A percentile compares a stretch with the other conserved stretches of the same genome.
Conservation (phyloP, 2,329 filamentous ascomycete genomes). For the Phialophora macrospora region DNA sequence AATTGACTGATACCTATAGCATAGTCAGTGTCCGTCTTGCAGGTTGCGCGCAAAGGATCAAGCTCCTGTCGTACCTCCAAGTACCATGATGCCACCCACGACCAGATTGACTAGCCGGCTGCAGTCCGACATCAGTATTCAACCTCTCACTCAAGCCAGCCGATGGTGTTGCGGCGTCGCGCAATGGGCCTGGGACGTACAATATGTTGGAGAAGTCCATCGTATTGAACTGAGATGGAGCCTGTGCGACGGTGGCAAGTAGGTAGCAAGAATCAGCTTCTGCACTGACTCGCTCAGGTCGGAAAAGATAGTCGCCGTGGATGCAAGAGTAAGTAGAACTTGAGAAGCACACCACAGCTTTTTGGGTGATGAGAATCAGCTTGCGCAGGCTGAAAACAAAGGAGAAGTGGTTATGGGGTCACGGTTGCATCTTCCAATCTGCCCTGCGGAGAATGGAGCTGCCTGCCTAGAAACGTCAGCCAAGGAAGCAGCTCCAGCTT, state of each 20-base stretch:
- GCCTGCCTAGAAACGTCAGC: slow-evolving; percentile 3
- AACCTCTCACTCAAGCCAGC: not conserved
- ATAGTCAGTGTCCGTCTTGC: slow-evolving; percentile 41
- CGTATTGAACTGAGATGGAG: slow-evolving; percentile 27
- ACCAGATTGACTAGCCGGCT: slow-evolving; percentile 95
- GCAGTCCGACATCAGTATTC: slow-evolving; percentile 31
- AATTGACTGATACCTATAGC: slow-evolving; percentile 51
- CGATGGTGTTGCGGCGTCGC: not conserved
- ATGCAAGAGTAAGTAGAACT: not conserved
- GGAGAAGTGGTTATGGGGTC: slow-evolving; percentile 19
- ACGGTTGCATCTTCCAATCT: slow-evolving; percentile 10
- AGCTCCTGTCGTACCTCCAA: slow-evolving; percentile 68
- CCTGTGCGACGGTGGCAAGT: not conserved
- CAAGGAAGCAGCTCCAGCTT: slow-evolving; percentile 5
- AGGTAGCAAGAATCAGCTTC: not conserved
- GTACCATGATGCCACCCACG: slow-evolving; percentile 82
- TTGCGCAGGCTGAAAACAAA: slow-evolving; percentile 31
- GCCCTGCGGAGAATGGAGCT: not conserved
- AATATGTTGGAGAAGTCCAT: slow-evolving; percentile 96
- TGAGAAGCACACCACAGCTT: not conserved
- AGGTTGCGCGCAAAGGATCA: slow-evolving; percentile 21
- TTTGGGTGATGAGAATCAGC: not conserved
- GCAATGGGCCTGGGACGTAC: slow-evolving; percentile 60
- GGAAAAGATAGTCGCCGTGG: not conserved
- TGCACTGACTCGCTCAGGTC: not conserved